phyloP scores from a whole-genome alignment of 1,284 basidiomycete species.

The Leccinum proliferum region DNA sequence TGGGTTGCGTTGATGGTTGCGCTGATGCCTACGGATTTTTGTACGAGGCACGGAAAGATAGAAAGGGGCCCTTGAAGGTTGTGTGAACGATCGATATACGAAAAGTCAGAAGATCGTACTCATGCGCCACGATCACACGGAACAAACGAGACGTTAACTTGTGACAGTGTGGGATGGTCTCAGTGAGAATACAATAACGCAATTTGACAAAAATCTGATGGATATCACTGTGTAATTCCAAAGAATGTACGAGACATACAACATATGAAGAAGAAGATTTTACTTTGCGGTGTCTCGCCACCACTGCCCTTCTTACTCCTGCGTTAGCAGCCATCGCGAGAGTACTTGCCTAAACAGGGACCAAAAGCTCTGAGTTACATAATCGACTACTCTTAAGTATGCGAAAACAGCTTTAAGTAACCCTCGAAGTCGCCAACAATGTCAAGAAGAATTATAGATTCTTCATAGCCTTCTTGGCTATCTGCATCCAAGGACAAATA shows the following conservation, averaged over 20 bases:
- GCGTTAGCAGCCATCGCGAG: too few relatives aligned
- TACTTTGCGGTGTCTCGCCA: too few relatives aligned
- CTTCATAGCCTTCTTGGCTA: too few relatives aligned
- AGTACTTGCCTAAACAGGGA: too few relatives aligned
- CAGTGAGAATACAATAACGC: background rate
- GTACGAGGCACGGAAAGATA: background rate
- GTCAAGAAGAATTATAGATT: too few relatives aligned
- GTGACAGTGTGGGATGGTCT: background rate
- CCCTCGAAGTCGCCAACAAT: too few relatives aligned
- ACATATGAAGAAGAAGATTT: too few relatives aligned
- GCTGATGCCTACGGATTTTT: background rate
- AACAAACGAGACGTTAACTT: background rate
- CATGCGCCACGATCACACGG: background rate
- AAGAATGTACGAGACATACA: background rate
- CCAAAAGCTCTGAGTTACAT: too few relatives aligned
- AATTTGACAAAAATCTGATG: background rate
- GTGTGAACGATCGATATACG: background rate
- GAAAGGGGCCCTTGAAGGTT: background rate
- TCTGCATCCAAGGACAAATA: conserved; percentile 32
- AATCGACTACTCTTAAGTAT: too few relatives aligned
- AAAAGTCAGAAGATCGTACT: background rate
- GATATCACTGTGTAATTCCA: background rate
- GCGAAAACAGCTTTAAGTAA: too few relatives aligned
- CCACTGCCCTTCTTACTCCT: too few relatives aligned
- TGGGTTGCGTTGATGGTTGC: background rate